These are phyloP conservation scores for Drechslerella dactyloides DNA, from an alignment of 2,329 filamentous ascomycete genomes.

Conservation along the genomic window DNA sequence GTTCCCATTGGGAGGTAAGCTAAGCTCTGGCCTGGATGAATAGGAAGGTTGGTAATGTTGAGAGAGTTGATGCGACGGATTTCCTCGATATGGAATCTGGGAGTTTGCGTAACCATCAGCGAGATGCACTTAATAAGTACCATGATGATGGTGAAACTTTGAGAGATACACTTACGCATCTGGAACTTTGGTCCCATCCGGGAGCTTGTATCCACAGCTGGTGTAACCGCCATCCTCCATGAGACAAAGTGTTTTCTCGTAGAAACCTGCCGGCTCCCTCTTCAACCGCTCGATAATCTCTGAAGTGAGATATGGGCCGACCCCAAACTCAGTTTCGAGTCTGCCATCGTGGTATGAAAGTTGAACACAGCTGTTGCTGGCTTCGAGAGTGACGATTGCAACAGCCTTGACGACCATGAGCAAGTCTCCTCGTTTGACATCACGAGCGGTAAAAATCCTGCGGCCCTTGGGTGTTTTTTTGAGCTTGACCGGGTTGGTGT, in stretches of 20 bases:
- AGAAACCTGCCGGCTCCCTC: conserved; percentile 30
- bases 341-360: conserved; percentile 11
- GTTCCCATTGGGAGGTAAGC: conserved; percentile 4
- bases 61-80: conserved; percentile 25
- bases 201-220: conserved; percentile 5
- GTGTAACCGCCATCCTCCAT: conserved; percentile 30
- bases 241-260: conserved; percentile 25
- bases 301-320: conserved; percentile 11
- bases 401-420: conserved; percentile 37
- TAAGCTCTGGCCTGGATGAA: conserved; percentile 10
- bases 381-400: conserved; percentile 22
- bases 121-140: background rate
- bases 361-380: conserved; percentile 7
- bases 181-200: conserved; percentile 23
- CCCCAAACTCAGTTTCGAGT: conserved; percentile 31
- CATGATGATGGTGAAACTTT: background rate
- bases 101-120: background rate
- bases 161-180: conserved; percentile 18
- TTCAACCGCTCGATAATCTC: conserved; percentile 22
- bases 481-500: conserved; percentile 29
- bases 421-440: conserved; percentile 42
- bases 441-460: conserved; percentile 36
- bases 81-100: conserved; percentile 39
- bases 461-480: conserved; percentile 46
- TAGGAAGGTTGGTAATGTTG: conserved; percentile 21